These are phyloP conservation scores for Populus simonii DNA, from an alignment of 345 rosid species.

Conservation along the genomic window DNA sequence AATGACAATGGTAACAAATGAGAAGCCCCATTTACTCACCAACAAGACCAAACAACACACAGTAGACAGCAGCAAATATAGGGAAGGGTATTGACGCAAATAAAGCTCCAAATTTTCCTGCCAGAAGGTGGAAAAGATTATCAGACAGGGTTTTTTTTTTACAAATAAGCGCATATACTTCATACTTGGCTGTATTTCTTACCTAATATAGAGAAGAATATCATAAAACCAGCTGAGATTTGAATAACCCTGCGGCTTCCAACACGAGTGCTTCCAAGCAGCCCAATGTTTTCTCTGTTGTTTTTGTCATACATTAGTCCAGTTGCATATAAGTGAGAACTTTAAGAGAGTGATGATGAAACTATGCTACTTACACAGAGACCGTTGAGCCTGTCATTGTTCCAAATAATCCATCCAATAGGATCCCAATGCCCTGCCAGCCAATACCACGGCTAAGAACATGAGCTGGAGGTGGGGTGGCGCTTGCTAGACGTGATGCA, in stretches of 20 bases:
- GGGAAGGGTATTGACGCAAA: conserved; percentile 96
- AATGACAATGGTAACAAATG: background rate
- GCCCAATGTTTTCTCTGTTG: conserved; percentile 87
- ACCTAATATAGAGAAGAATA: conserved; percentile 94
- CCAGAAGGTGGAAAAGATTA: conserved; percentile 4
- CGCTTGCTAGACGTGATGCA: conserved; percentile 93
- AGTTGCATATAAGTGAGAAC: conserved; percentile 6
- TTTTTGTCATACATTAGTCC: conserved; percentile 11
- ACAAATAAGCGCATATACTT: background rate
- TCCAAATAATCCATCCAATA: conserved; percentile 82
- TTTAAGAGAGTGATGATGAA: conserved; percentile 4
- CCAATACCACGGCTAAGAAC: conserved; percentile 99
- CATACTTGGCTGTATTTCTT: background rate
- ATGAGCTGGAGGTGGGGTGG: conserved; percentile 98
- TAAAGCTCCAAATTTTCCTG: conserved; percentile 95
- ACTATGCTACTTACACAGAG: conserved; percentile 61
- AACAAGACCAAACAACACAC: conserved; percentile 88
- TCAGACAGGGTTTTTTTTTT: background rate
- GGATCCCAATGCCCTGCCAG: conserved; percentile 98
- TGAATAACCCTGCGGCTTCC: conserved; percentile 97
- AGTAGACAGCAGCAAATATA: conserved; percentile 88
- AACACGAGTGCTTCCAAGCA: conserved; percentile 93
- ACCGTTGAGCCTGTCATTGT: conserved; percentile 77
- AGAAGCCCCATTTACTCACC: conserved; percentile 38
- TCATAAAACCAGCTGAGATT: conserved; percentile 97